A percentile compares a stretch with the other conserved stretches of the same genome.
Conservation (phyloP, 495 filamentous ascomycete genomes). For the Daldinia loculata region DNA sequence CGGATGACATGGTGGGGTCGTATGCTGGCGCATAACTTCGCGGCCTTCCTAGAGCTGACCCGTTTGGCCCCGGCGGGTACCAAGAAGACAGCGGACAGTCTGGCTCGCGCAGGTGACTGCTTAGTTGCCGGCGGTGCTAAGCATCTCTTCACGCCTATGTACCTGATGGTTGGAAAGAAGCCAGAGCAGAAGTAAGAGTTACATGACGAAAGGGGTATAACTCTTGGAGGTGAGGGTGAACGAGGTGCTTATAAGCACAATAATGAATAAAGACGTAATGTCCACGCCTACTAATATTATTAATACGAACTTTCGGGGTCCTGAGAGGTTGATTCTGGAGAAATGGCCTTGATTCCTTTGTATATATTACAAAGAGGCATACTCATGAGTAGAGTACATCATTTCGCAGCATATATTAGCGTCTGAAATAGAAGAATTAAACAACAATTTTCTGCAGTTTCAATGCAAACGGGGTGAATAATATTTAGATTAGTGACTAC, state of each 20-base stretch:
- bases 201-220: background rate
- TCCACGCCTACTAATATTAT: slow-evolving; percentile 29
- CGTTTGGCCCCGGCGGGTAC: slow-evolving; percentile 83
- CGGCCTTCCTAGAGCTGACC: slow-evolving; percentile 78
- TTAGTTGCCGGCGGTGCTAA: slow-evolving; percentile 89
- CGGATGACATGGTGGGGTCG: slow-evolving; percentile 92
- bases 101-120: slow-evolving; percentile 84
- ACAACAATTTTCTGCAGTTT: background rate
- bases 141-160: slow-evolving; percentile 99
- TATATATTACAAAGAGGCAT: slow-evolving; percentile 23
- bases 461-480: background rate
- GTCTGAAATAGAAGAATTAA: slow-evolving; percentile 4
- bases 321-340: background rate
- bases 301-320: slow-evolving; percentile 11
- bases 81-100: slow-evolving; percentile 92
- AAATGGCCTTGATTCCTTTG: slow-evolving; percentile 18
- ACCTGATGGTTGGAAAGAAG: slow-evolving; percentile 96
- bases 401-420: slow-evolving; percentile 17
- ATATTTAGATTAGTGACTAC: background rate
- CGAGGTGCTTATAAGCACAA: slow-evolving; percentile 37
- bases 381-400: slow-evolving; percentile 1
- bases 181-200: slow-evolving; percentile 57
- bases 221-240: background rate
- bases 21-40: slow-evolving; percentile 76
- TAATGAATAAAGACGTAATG: slow-evolving; percentile 38